These are phyloP conservation scores for Phytophthora boehmeriae DNA, from an alignment of 352 stramenopile species.

Conservation along the genomic window DNA sequence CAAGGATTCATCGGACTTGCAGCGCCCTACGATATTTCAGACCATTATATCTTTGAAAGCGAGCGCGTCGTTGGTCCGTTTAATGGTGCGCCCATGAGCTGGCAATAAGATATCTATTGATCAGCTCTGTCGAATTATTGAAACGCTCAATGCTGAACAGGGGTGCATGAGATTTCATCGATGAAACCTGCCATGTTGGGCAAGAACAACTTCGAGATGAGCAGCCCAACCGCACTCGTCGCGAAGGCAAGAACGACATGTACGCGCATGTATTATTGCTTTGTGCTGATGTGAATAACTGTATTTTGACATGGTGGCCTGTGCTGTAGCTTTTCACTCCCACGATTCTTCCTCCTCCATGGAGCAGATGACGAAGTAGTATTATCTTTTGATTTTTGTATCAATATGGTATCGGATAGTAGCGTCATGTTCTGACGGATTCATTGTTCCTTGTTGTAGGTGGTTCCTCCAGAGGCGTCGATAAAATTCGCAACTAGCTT, in stretches of 20 bases:
- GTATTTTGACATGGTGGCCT: constrained; percentile 1
- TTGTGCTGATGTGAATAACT: neutral
- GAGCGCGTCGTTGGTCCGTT: constrained; percentile 56
- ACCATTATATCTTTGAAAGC: constrained; percentile 79
- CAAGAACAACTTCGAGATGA: constrained; percentile 53
- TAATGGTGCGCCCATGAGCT: constrained; percentile 29
- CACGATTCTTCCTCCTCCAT: constrained; percentile 64
- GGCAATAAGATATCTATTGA: neutral
- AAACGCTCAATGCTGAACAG: constrained; percentile 10
- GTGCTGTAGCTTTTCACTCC: constrained; percentile 40
- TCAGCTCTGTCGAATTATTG: neutral
- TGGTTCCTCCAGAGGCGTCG: constrained; percentile 64
- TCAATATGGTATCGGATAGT: neutral
- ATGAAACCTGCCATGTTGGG: constrained; percentile 83
- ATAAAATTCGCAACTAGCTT: constrained; percentile 54
- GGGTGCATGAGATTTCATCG: constrained; percentile 74
- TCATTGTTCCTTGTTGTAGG: constrained; percentile 24
- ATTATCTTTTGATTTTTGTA: neutral
- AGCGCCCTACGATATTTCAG: constrained; percentile 72
- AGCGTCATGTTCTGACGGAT: neutral
- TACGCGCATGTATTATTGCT: constrained; percentile 13
- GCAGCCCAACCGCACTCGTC: constrained; percentile 56
- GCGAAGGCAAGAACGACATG: constrained; percentile 20
- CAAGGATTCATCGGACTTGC: constrained; percentile 69
- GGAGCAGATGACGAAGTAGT: constrained; percentile 53